Evolutionary conservation across 192 early-diverging fungal species (phyloP), one percentile per base, ranked within the genome.

Genomic region (Coemansia sp.): DNA sequence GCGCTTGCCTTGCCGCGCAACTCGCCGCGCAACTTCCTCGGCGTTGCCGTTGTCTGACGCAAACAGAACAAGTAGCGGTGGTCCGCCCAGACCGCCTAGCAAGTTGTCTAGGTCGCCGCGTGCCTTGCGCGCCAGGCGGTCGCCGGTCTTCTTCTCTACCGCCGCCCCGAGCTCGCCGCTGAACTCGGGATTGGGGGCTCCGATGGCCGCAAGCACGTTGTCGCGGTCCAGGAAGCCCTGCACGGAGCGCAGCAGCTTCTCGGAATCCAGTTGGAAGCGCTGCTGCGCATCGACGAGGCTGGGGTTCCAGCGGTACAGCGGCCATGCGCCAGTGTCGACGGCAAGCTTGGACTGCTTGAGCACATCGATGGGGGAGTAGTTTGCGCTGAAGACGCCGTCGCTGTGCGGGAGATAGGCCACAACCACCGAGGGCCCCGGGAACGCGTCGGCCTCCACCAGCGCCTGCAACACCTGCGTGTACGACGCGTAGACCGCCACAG

Each of bases 271-370:
- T 93, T 83, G 70, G 79, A 81, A 81, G 50, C 72, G 73, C 43
- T 20, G 9, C 14, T 60, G 43, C 41, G 49, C 19, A 89, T 90
- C 42, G 88, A 69, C 83, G 40, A 85, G 55, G 5, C 78, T 61
- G 59, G 95, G 95, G 73, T 94, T 90, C 92, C 93, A 98, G 67
- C 96, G 89, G 85, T 95, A 98, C 52, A 98, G 79, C 19, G 96
- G 92, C 93, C 95, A 97, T 62, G 90, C 86, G 23, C 94, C 95
- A 54, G 76, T 87, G 66, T 98, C 95, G 49, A 98, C 88, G 7
- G 92, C 91, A 17, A 88, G 67, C 86, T 98, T 97, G 29, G 91
- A 91, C 76, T 95, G 90, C 83, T 92, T 92, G 61, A 98, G 79
- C 35, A 86, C 85, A 2, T 81, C 90, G 32, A 95, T 88, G n/a